phyloP scores from a whole-genome alignment of 352 stramenopile genomes.

The Phytopythium kandeliae region DNA sequence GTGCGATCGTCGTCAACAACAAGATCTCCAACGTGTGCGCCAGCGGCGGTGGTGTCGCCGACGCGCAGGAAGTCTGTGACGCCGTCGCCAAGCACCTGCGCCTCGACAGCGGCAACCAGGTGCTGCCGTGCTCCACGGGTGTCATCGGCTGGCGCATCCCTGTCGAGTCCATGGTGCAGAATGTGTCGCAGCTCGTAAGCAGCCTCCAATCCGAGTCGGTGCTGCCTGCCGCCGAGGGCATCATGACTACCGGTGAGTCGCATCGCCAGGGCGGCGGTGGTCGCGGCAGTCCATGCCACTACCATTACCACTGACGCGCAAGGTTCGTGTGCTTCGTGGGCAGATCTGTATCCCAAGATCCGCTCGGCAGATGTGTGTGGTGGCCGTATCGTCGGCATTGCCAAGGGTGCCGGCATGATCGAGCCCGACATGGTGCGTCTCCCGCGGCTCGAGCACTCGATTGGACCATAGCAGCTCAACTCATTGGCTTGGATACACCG shows the following conservation, averaged over 20 bases:
- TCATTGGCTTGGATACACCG: too few relatives aligned
- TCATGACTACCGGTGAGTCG: conserved; percentile 93
- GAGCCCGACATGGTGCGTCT: conserved; percentile 95
- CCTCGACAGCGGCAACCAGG: conserved; percentile 73
- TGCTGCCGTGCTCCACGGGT: conserved; percentile 95
- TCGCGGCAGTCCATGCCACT: too few relatives aligned
- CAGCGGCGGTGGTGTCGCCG: conserved; percentile 87
- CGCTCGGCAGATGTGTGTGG: conserved; percentile 75
- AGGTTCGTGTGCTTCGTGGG: not conserved
- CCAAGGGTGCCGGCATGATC: conserved; percentile 99
- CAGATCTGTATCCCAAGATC: conserved; percentile 89
- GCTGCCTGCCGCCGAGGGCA: conserved; percentile 91
- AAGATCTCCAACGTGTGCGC: conserved; percentile 99
- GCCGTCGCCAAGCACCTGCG: conserved; percentile 87
- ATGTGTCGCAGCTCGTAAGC: conserved; percentile 69
- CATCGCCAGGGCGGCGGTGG: too few relatives aligned
- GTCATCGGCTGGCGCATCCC: conserved; percentile 99
- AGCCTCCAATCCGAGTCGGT: conserved; percentile 92
- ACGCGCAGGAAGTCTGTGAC: conserved; percentile 92
- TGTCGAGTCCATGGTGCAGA: conserved; percentile 86
- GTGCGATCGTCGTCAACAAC: conserved; percentile 98
- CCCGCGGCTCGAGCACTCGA: conserved; percentile 10
- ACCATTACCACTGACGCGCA: too few relatives aligned
- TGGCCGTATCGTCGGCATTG: conserved; percentile 94
- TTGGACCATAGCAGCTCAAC: conserved; percentile 10